Conservation (phyloP, 2,329 filamentous ascomycete genomes). For the Aspergillus puulaauensis region DNA sequence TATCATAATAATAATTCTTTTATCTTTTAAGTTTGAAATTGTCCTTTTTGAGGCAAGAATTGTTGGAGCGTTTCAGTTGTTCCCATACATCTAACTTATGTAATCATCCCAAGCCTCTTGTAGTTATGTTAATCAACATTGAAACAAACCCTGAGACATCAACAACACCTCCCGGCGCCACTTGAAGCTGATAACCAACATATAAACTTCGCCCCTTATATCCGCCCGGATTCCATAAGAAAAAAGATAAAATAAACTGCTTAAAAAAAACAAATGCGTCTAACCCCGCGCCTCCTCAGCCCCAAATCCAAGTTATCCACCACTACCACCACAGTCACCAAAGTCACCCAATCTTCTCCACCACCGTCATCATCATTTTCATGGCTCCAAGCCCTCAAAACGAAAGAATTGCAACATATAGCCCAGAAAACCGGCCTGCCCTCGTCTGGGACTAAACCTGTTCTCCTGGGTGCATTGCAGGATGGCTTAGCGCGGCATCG, state of each 20-base stretch:
- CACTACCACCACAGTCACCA: background rate
- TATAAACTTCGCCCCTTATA: no score
- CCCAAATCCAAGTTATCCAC: background rate
- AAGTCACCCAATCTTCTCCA: background rate
- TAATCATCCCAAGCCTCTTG: background rate
- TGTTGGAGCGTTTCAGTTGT: no score
- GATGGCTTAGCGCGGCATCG: slow-evolving; percentile 15
- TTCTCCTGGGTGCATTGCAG: slow-evolving; percentile 53
- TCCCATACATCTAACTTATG: background rate
- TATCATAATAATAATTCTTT: background rate
- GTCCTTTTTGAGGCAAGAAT: background rate
- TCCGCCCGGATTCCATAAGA: no score
- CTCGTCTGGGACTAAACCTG: slow-evolving; percentile 59
- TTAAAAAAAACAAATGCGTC: slow-evolving; percentile 1
- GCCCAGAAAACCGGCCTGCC: slow-evolving; percentile 62
- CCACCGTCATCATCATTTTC: background rate
- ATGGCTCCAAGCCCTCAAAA: slow-evolving; percentile 49
- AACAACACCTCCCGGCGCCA: background rate
- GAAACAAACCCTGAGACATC: background rate
- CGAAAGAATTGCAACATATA: slow-evolving; percentile 56
- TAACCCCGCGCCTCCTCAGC: background rate
- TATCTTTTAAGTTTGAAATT: no score
- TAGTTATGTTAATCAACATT: background rate
- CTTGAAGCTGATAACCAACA: no score
- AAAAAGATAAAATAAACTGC: background rate